Percentiles rank a stretch among this genome's conserved stretches.
These are phyloP conservation scores for Saccharum hybrid DNA, from an alignment of 202 grass and related monocot genomes.

Conservation along the genomic window DNA sequence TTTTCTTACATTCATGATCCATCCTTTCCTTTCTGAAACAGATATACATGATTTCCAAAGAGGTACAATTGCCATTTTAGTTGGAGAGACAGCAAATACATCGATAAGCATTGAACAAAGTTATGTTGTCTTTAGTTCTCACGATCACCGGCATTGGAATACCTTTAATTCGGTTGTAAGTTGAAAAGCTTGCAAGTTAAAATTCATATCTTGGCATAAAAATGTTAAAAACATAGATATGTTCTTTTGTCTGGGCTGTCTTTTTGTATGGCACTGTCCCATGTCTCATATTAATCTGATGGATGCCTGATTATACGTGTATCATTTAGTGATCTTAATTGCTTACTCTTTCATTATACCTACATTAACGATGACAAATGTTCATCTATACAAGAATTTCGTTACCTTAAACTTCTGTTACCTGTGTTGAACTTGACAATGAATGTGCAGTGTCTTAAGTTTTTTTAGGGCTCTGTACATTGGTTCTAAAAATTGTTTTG, in stretches of 20 bases:
- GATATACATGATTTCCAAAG: background rate
- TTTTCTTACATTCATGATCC: conserved; percentile 3
- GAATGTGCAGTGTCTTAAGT: background rate
- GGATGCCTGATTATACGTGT: background rate
- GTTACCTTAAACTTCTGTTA: conserved; percentile 12
- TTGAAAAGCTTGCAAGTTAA: conserved; percentile 23
- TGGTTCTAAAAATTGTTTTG: background rate
- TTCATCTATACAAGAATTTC: background rate
- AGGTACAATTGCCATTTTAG: background rate
- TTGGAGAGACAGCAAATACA: conserved; percentile 3
- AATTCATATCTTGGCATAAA: background rate
- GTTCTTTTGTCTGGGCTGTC: background rate
- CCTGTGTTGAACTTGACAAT: background rate
- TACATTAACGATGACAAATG: background rate
- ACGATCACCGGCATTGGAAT: background rate
- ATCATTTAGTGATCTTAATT: conserved; percentile 8
- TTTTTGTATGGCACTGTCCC: background rate
- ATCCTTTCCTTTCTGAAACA: conserved; percentile 5
- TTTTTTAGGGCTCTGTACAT: background rate
- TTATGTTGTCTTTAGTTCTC: background rate
- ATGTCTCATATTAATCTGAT: background rate
- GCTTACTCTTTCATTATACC: background rate
- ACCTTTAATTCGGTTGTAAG: background rate
- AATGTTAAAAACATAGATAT: background rate
- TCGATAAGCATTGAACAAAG: background rate